Evolutionary conservation across 345 rosid genomes (phyloP), one percentile per base, ranked within the genome.

Genomic region (Zanthoxylum bungeanum): DNA sequence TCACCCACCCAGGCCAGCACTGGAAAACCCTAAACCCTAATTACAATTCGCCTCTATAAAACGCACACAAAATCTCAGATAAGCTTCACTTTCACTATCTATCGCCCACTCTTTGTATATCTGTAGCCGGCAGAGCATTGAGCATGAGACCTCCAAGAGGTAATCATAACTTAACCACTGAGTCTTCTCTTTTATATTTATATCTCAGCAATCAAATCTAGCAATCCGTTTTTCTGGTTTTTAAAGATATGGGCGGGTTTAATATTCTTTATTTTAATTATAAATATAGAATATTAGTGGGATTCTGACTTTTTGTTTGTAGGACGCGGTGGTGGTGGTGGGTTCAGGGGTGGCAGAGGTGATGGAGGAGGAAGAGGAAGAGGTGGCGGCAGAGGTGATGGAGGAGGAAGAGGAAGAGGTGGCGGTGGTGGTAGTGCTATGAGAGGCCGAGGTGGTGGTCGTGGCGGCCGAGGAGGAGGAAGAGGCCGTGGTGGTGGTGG

Each of bases 401-500:
- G 89, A 39, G 79, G 89, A 0, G 74, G 89, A 4, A 68, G 92
- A 25, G 78, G 85, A n/a, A n/a, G n/a, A n/a, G n/a, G n/a, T n/a
- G n/a, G n/a, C n/a, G n/a, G n/a, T 10, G 80, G 85, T 14, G 74
- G 85, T 31, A 79, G 87, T 22, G 88, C 85, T 0, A 78, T 85
- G 49, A 36, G 81, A 10, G 84, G 87, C 17, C 79, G 87, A 11
- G 86, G 89, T 0, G 79, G 84, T 0, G 82, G 85, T 0, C 83
- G 85, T 19, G 76, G 85, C 0, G 84, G 87, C 0, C 73, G 91
- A 9, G 74, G 88, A 25, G 82, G 97, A 0, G 57, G 89, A 17
- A 75, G 87, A 4, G 81, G 91, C 1, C 83, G 89, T 1, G 76
- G 92, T 9, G 81, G 88, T 33, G 82, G 88, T 6, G 99, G 97